Percentiles rank a stretch among this genome's conserved stretches.
Conservation (phyloP, 1,284 basidiomycete genomes). For the Puccinia horiana region DNA sequence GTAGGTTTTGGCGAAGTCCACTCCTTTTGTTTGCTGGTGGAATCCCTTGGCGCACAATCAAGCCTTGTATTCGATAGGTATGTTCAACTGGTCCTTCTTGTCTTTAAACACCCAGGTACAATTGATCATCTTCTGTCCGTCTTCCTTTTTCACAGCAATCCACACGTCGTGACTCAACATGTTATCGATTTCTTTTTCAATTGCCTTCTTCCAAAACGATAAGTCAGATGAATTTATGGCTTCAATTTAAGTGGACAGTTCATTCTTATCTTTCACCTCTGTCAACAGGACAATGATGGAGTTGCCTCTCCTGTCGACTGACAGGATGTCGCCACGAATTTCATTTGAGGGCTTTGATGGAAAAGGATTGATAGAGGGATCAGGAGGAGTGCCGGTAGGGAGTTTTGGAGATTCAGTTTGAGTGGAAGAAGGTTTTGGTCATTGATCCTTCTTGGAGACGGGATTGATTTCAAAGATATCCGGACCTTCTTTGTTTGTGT, state of each 20-base stretch:
- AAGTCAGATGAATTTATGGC: background rate
- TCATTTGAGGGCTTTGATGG: background rate
- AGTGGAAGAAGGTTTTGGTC: background rate
- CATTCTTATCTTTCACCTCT: background rate
- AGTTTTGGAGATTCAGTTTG: too few species aligned
- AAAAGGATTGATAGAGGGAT: too few species aligned
- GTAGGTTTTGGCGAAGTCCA: background rate
- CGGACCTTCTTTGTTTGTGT: background rate
- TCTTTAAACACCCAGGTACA: slow-evolving; percentile 11
- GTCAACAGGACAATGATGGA: background rate
- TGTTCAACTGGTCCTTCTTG: too few species aligned
- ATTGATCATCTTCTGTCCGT: background rate
- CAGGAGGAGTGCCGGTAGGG: too few species aligned
- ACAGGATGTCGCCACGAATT: too few species aligned
- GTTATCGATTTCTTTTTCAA: too few species aligned
- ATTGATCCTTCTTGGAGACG: too few species aligned
- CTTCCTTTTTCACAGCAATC: background rate
- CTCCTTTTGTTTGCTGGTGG: background rate
- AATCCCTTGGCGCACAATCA: too few species aligned
- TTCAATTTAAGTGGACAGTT: background rate
- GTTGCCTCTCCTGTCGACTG: background rate
- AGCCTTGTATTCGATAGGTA: too few species aligned
- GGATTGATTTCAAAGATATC: background rate
- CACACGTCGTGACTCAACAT: background rate
- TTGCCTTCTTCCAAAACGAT: background rate